Conservation (phyloP, 352 stramenopile genomes). For the Thraustochytrium sp. region DNA sequence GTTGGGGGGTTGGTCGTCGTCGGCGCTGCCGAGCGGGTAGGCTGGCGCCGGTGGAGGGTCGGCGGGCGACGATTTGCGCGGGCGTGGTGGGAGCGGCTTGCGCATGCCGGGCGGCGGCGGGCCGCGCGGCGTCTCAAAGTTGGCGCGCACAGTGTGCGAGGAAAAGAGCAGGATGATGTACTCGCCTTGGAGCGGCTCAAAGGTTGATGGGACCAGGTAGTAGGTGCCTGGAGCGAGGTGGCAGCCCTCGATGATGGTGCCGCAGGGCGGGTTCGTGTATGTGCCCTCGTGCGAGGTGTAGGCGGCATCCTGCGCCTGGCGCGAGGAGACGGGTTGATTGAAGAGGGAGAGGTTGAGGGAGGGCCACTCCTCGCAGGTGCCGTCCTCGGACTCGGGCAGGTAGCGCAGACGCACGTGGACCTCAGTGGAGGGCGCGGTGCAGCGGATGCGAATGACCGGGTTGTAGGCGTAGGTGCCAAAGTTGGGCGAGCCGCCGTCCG, state of each 20-base stretch:
- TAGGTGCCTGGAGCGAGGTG: not conserved
- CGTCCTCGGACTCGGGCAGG: not conserved
- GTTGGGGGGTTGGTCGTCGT: not conserved
- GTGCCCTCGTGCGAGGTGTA: slow-evolving; percentile 11
- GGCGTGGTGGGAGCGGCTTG: not conserved
- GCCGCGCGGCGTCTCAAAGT: not conserved
- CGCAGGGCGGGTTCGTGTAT: slow-evolving; percentile 26
- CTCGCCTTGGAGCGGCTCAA: slow-evolving; percentile 5
- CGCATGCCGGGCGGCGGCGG: not conserved
- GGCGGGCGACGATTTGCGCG: not conserved
- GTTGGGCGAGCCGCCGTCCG: not conserved
- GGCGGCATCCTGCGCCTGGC: not conserved
- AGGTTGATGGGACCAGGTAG: not conserved
- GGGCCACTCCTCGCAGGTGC: not conserved
- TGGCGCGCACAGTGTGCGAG: not conserved
- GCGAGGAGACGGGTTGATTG: not conserved
- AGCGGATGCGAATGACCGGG: not conserved
- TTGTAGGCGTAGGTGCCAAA: slow-evolving; percentile 14
- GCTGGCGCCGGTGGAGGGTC: not conserved
- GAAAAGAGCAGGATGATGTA: not conserved
- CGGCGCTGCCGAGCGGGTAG: not conserved
- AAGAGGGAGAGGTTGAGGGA: slow-evolving; percentile 25
- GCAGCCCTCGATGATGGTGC: not conserved
- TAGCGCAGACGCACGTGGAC: not conserved
- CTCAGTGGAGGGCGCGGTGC: not conserved